A percentile compares a stretch with the other conserved stretches of the same genome.
Evolutionary conservation across 2,329 filamentous ascomycete species (phyloP).

Genomic region (Ophiocordyceps robertsii): DNA sequence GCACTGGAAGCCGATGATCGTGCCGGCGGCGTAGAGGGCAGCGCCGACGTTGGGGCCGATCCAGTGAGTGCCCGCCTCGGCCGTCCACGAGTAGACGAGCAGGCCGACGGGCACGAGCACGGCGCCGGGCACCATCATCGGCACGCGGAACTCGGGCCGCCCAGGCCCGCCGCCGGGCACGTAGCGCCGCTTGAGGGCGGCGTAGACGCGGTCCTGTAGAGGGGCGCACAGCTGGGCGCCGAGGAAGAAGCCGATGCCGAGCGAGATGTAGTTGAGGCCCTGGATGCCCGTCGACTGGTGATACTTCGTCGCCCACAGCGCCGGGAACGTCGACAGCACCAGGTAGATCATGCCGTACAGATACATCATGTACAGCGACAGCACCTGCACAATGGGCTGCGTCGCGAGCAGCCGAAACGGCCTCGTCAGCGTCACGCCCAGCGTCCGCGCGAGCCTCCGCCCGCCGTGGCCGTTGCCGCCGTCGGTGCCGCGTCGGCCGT

Average conservation of each 20-base stretch:
- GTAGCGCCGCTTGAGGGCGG: conserved; percentile 21
- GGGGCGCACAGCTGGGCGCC: conserved; percentile 24
- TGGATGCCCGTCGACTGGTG: conserved; percentile 42
- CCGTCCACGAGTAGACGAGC: conserved; percentile 32
- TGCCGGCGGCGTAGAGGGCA: conserved; percentile 21
- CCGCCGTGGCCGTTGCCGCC: conserved; percentile 2
- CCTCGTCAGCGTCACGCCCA: conserved; percentile 45
- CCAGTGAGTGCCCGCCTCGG: conserved; percentile 28
- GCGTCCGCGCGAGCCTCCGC: conserved; percentile 19
- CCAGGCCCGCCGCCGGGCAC: conserved; percentile 17
- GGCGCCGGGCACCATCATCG: conserved; percentile 26
- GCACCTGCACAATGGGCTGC: conserved; percentile 51
- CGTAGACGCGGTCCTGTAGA: conserved; percentile 31
- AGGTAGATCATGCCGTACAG: conserved; percentile 49
- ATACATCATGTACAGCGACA: conserved; percentile 54
- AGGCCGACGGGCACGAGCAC: conserved; percentile 28
- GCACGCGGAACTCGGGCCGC: conserved; percentile 28
- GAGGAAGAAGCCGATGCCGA: conserved; percentile 14
- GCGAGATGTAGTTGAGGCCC: conserved; percentile 16
- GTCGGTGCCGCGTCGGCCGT: conserved; percentile 34
- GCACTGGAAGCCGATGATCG: conserved; percentile 28
- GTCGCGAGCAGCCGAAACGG: conserved; percentile 49
- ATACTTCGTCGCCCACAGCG: conserved; percentile 43
- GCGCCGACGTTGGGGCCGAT: conserved; percentile 31
- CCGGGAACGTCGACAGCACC: conserved; percentile 32